These are phyloP conservation scores for Tetragonia tetragonoides DNA, from an alignment of 148 eudicot species.

Conservation along the genomic window DNA sequence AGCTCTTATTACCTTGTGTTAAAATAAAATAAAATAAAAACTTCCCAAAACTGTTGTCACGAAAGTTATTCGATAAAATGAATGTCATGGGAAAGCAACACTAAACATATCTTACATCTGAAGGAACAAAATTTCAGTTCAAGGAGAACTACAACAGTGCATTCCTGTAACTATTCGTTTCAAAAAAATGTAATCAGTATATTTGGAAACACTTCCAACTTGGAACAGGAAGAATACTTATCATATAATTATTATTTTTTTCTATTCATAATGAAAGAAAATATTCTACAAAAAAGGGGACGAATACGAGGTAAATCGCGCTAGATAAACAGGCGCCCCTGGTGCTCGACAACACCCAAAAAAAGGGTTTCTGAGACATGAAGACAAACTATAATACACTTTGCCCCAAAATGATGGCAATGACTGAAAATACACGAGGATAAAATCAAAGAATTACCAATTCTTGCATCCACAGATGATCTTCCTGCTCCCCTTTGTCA, in stretches of 20 bases:
- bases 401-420: conserved; percentile 12
- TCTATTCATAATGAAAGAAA: conserved; percentile 10
- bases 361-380: background rate
- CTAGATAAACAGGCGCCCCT: conserved; percentile 9
- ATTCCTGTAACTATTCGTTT: too few relatives aligned
- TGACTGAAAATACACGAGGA: conserved; percentile 15
- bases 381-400: conserved; percentile 28
- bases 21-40: too few relatives aligned
- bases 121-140: too few relatives aligned
- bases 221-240: background rate
- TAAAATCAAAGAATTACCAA: conserved; percentile 26
- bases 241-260: background rate
- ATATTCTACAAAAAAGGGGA: conserved; percentile 28
- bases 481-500: conserved; percentile 6
- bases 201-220: too few relatives aligned
- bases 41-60: too few relatives aligned
- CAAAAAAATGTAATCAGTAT: too few relatives aligned
- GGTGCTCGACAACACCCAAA: background rate
- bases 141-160: too few relatives aligned
- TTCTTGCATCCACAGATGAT: conserved; percentile 17
- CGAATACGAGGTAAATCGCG: conserved; percentile 10
- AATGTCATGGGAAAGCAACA: too few relatives aligned
- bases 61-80: too few relatives aligned
- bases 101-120: too few relatives aligned
- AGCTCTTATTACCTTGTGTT: too few relatives aligned